Percentiles rank a stretch among this genome's conserved stretches.
Evolutionary conservation across 2,329 filamentous ascomycete species (phyloP).

Genomic region (Stagonosporopsis chrysanthemi): DNA sequence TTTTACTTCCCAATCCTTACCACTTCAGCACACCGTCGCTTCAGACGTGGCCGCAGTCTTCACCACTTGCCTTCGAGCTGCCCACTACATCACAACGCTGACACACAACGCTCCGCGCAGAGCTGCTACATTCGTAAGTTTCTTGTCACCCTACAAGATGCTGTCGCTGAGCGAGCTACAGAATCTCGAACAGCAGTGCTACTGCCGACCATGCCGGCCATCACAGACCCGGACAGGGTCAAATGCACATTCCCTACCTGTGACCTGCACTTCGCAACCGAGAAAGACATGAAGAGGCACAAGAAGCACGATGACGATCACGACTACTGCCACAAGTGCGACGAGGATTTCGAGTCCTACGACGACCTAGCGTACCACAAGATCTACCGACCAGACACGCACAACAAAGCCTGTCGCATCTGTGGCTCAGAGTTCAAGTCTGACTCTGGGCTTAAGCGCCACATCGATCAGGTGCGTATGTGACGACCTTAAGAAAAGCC

Average conservation of each 20-base stretch:
- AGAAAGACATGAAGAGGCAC: slow-evolving; percentile 59
- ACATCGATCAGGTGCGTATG: slow-evolving; percentile 59
- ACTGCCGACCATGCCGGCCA: slow-evolving; percentile 30
- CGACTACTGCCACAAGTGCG: slow-evolving; percentile 56
- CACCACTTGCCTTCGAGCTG: not conserved
- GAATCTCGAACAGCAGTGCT: not conserved
- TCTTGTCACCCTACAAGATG: not conserved
- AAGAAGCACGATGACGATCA: slow-evolving; percentile 56
- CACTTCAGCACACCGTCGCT: no score
- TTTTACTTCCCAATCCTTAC: not conserved
- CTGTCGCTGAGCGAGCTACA: not conserved
- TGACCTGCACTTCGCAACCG: slow-evolving; percentile 53
- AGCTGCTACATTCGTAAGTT: not conserved
- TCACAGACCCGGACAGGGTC: slow-evolving; percentile 22
- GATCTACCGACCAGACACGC: slow-evolving; percentile 42
- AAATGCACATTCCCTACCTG: slow-evolving; percentile 59
- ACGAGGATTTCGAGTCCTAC: slow-evolving; percentile 55
- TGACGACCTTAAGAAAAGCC: not conserved
- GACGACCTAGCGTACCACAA: slow-evolving; percentile 59
- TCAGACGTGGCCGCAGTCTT: not conserved
- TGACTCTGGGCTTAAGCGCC: slow-evolving; percentile 58
- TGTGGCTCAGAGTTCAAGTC: slow-evolving; percentile 65
- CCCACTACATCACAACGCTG: not conserved
- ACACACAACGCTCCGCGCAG: not conserved
- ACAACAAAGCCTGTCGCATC: slow-evolving; percentile 63